These are phyloP conservation scores for Gardenia jasminoides DNA, from an alignment of 257 asterid genomes.

Conservation along the genomic window DNA sequence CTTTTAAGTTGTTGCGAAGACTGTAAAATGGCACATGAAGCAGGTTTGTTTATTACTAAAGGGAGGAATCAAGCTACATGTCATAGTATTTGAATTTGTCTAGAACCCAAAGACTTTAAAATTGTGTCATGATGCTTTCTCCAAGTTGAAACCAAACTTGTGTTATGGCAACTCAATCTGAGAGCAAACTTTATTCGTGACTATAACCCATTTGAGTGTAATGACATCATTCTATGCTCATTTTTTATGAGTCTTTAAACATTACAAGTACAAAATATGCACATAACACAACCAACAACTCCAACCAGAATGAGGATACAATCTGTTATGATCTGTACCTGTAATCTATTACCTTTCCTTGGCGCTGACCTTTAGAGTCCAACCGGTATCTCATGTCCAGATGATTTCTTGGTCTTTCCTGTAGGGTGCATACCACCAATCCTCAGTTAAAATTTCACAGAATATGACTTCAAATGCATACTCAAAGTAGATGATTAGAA, in stretches of 20 bases:
- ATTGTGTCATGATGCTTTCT: neutral
- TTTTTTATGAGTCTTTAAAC: neutral
- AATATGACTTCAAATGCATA: neutral
- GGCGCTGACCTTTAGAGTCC: constrained; percentile 97
- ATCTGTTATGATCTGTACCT: constrained; percentile 45
- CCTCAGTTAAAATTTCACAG: neutral
- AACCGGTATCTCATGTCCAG: constrained; percentile 92
- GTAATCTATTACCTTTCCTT: constrained; percentile 96
- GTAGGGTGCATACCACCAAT: constrained; percentile 17
- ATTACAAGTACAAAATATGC: neutral
- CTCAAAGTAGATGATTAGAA: neutral
- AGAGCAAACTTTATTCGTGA: no score
- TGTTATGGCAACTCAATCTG: neutral
- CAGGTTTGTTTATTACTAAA: neutral
- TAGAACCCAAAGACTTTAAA: neutral
- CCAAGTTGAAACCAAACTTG: neutral
- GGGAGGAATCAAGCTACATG: neutral
- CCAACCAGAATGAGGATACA: constrained; percentile 9
- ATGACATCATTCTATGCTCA: neutral
- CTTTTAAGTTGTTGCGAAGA: neutral
- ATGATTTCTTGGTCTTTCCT: constrained; percentile 98
- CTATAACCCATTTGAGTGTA: neutral
- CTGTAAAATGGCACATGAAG: neutral
- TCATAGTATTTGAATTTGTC: no score
- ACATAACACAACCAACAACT: neutral